A percentile compares a stretch with the other conserved stretches of the same genome.
These are phyloP conservation scores for Mycena maculata DNA, from an alignment of 768 basidiomycete genomes.

Conservation along the genomic window DNA sequence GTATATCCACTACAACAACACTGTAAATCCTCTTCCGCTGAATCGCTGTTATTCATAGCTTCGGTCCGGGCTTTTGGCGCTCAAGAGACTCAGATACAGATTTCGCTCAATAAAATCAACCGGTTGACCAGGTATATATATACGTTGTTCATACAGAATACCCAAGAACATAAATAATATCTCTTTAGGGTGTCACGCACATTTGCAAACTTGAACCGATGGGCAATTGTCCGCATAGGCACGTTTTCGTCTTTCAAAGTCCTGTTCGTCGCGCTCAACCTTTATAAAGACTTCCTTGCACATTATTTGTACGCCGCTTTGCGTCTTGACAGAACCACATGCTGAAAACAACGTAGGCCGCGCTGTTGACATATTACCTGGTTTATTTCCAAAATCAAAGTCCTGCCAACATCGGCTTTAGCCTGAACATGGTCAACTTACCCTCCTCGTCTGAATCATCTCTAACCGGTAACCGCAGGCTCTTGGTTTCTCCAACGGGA, in stretches of 20 bases:
- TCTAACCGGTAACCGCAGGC: constrained; percentile 1
- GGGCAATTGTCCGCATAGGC: constrained; percentile 50
- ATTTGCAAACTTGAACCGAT: constrained; percentile 52
- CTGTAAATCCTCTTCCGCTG: too few relatives aligned
- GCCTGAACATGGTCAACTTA: constrained; percentile 57
- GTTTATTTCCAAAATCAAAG: constrained; percentile 46
- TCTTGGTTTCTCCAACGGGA: constrained; percentile 57
- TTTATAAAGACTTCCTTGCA: constrained; percentile 49
- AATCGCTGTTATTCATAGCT: too few relatives aligned
- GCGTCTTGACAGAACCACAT: too few relatives aligned
- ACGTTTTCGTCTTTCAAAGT: background rate
- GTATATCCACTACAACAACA: too few relatives aligned
- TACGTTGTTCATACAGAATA: constrained; percentile 33
- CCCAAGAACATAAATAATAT: constrained; percentile 36
- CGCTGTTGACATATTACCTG: constrained; percentile 57
- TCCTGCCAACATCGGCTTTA: constrained; percentile 49
- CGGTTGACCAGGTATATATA: constrained; percentile 42
- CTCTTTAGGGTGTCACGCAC: constrained; percentile 41
- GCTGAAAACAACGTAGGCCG: constrained; percentile 22
- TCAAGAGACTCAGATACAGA: constrained; percentile 48
- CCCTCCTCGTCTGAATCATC: constrained; percentile 47
- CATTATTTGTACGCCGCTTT: constrained; percentile 51
- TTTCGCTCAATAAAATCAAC: constrained; percentile 53
- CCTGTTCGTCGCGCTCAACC: background rate
- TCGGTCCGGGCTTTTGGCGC: constrained; percentile 63